A percentile compares a stretch with the other conserved stretches of the same genome.
These are phyloP conservation scores for Sorghum bicolor DNA, from an alignment of 176 grass and related monocot species.

Conservation along the genomic window Sorghum_bicolor_NCBIv3 NC_012877.2:4884501-4885000, in stretches of 20 bases:
- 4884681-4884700: conserved; percentile 15
- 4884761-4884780: background rate
- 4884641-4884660: conserved; percentile 1
- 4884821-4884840: conserved; percentile 18
- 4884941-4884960: conserved; percentile 4
- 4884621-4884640: background rate
- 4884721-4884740: background rate
- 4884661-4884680: conserved; percentile 7
- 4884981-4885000: background rate
- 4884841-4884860: background rate
- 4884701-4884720: conserved; percentile 12
- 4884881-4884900: background rate
- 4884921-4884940: conserved; percentile 5
- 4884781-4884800: background rate
- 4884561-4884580: background rate
- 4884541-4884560: background rate
- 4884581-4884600: background rate
- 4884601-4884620: background rate
- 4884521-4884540: background rate
- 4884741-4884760: background rate
- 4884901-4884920: conserved; percentile 3
- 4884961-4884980: background rate
- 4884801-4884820: background rate
- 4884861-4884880: conserved; percentile 7
- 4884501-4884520: conserved; percentile 10